A percentile compares a stretch with the other conserved stretches of the same genome.
Evolutionary conservation across 2,329 filamentous ascomycete genomes (phyloP).

Genomic region (Nemania diffusa): DNA sequence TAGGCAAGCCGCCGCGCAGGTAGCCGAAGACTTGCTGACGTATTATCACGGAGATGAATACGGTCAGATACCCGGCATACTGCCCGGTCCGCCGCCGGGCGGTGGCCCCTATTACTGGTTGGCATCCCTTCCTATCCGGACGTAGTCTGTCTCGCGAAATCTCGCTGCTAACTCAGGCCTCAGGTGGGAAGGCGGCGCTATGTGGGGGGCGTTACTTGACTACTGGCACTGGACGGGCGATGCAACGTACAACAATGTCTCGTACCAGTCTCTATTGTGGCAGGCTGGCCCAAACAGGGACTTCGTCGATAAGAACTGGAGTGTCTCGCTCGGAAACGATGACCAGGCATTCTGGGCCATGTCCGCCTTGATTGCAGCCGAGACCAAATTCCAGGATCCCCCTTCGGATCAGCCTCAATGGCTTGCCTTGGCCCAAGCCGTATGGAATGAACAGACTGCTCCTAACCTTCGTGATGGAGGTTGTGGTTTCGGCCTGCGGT

Average conservation of each 20-base stretch:
- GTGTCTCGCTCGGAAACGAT: slow-evolving; percentile 59
- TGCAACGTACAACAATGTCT: slow-evolving; percentile 59
- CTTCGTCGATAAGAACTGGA: slow-evolving; percentile 59
- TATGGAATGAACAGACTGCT: slow-evolving; percentile 69
- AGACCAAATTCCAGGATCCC: slow-evolving; percentile 68
- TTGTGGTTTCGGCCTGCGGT: slow-evolving; percentile 71
- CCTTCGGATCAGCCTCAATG: slow-evolving; percentile 62
- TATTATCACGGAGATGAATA: slow-evolving; percentile 45
- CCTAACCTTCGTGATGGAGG: slow-evolving; percentile 65
- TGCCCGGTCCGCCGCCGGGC: slow-evolving; percentile 45
- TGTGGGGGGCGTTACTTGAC: slow-evolving; percentile 64
- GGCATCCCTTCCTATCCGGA: slow-evolving; percentile 1
- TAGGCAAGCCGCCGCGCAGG: slow-evolving; percentile 41
- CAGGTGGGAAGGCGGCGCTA: slow-evolving; percentile 66
- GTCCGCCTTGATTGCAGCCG: slow-evolving; percentile 69
- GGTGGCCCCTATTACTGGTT: slow-evolving; percentile 47
- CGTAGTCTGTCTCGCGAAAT: neutral
- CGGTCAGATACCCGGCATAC: slow-evolving; percentile 57
- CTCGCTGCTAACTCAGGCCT: slow-evolving; percentile 17
- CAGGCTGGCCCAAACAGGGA: slow-evolving; percentile 58
- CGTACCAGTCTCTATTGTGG: slow-evolving; percentile 56
- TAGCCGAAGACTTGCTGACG: slow-evolving; percentile 44
- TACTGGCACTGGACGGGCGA: slow-evolving; percentile 68
- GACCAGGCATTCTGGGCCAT: slow-evolving; percentile 73
- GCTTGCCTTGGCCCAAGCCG: slow-evolving; percentile 71